These are phyloP conservation scores for Huntiella bhutanensis DNA, from an alignment of 2,329 filamentous ascomycete genomes.

Conservation along the genomic window DNA sequence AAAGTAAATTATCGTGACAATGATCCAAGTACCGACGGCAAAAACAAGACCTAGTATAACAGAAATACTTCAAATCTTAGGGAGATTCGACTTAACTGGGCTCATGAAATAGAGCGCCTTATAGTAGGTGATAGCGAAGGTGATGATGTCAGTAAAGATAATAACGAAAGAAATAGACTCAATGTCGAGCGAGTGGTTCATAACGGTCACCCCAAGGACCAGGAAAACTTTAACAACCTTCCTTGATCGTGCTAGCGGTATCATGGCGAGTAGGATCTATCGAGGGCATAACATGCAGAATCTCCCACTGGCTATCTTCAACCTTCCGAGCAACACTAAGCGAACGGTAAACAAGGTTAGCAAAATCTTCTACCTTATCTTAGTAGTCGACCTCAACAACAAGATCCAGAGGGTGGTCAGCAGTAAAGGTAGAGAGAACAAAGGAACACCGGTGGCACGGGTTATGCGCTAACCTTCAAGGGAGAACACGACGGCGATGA, in stretches of 20 bases:
- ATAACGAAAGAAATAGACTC: slow-evolving; percentile 83
- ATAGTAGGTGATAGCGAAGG: slow-evolving; percentile 81
- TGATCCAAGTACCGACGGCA: slow-evolving; percentile 72
- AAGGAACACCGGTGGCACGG: slow-evolving; percentile 81
- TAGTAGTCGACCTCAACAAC: slow-evolving; percentile 69
- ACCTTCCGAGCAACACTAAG: slow-evolving; percentile 85
- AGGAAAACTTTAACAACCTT: slow-evolving; percentile 80
- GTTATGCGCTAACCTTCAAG: slow-evolving; percentile 67
- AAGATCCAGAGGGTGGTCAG: slow-evolving; percentile 62
- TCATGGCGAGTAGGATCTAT: slow-evolving; percentile 81
- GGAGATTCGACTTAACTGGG: slow-evolving; percentile 88
- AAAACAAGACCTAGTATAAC: slow-evolving; percentile 65
- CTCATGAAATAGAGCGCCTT: slow-evolving; percentile 73
- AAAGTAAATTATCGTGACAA: slow-evolving; percentile 63
- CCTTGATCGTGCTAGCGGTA: slow-evolving; percentile 74
- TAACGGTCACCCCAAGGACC: slow-evolving; percentile 79
- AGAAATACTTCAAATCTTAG: slow-evolving; percentile 80
- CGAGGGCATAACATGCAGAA: slow-evolving; percentile 89
- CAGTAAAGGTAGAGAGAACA: slow-evolving; percentile 71
- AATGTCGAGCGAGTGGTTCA: slow-evolving; percentile 70
- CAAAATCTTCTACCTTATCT: slow-evolving; percentile 82
- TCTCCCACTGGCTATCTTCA: slow-evolving; percentile 65
- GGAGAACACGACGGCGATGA: slow-evolving; percentile 65
- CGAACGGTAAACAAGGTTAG: slow-evolving; percentile 81
- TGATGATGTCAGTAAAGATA: slow-evolving; percentile 86